These are phyloP conservation scores for Oenanthe sinensis DNA, from an alignment of 129 eudicot species.

Conservation along the genomic window DNA sequence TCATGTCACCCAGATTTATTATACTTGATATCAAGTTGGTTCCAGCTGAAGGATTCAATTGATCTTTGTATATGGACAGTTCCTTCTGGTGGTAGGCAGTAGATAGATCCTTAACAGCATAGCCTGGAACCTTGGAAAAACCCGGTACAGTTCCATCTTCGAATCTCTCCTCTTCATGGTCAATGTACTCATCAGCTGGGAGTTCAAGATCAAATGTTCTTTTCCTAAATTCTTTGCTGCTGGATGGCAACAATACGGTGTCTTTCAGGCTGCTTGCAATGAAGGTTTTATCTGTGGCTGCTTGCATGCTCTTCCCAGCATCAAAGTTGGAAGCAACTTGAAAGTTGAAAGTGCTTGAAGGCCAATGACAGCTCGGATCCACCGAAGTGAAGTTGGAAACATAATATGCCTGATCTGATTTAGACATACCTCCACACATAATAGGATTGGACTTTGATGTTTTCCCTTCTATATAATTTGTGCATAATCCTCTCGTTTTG, in stretches of 20 bases:
- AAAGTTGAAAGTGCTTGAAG: slow-evolving; percentile 4
- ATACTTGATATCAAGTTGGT: background rate
- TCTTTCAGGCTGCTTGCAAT: slow-evolving; percentile 6
- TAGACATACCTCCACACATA: slow-evolving; percentile 1
- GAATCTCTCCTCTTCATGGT: slow-evolving; percentile 24
- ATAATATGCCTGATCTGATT: slow-evolving; percentile 9
- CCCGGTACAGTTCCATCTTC: slow-evolving; percentile 5
- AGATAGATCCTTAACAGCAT: background rate
- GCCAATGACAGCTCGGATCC: slow-evolving; percentile 1
- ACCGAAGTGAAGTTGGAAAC: slow-evolving; percentile 6
- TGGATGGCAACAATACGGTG: background rate
- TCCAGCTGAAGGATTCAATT: slow-evolving; percentile 2
- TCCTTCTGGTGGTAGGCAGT: background rate
- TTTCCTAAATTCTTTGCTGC: slow-evolving; percentile 14
- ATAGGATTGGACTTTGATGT: slow-evolving; percentile 8
- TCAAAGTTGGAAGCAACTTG: slow-evolving; percentile 11
- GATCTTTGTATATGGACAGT: background rate
- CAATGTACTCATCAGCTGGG: slow-evolving; percentile 32
- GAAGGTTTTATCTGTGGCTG: background rate
- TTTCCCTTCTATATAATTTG: slow-evolving; percentile 10
- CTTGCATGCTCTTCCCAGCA: slow-evolving; percentile 5
- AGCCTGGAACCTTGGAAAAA: background rate
- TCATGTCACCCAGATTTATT: slow-evolving; percentile 23
- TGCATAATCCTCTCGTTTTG: slow-evolving; percentile 12
- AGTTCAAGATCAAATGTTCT: slow-evolving; percentile 36